Base-by-base conservation (phyloP, 805 yeast species). In the Nakazawaea holstii region DNA sequence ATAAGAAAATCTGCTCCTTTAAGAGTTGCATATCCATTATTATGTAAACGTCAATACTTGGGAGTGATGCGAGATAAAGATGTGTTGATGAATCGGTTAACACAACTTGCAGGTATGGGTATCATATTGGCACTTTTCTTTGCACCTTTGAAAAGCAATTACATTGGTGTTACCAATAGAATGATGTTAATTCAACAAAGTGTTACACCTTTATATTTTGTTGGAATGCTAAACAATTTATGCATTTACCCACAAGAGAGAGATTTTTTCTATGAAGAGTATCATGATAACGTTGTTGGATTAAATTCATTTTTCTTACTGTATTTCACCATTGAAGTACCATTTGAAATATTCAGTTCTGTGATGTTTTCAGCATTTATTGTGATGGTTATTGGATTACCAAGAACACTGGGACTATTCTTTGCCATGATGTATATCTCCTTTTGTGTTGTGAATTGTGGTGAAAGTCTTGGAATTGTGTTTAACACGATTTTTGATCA, bases 381-480 rank as follows among this genome's bases (percentile, higher is more conserved):
- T 50, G 87, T 84, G 3, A 71, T 88, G 55, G 90, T 76, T 1
- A 71, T 84, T 51, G 96, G 95, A 0, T 62, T 89, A 31, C 91
- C 90, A 15, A 65, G 88, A 41, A 79, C 80, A 1, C 76, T 82
- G 0, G 77, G 69, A 1, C 77, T 84, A 70, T 89, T 76, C 57
- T 88, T 90, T 55, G 73, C 82, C 0, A 68, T 82, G 55, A 73
- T 79, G 17, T 79, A 80, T 53, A 70, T 79, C 27, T 55, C 80
- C 0, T 67, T 79, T 48, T 66, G 76, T 26, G 73, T 80, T 24
- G 75, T 82, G 14, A 79, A 82, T 52, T 81, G 90, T 51, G 96
- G 96, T 32, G 96, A 89, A 60, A 82, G 92, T 6, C 68, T 89
- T 30, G 97, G 96, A 0, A 85, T 89, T 6, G 73, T 86, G 43